A percentile compares a stretch with the other conserved stretches of the same genome.
phyloP scores from a whole-genome alignment of 192 early-diverging fungal genomes.

The Haplosporangium gracile region DNA sequence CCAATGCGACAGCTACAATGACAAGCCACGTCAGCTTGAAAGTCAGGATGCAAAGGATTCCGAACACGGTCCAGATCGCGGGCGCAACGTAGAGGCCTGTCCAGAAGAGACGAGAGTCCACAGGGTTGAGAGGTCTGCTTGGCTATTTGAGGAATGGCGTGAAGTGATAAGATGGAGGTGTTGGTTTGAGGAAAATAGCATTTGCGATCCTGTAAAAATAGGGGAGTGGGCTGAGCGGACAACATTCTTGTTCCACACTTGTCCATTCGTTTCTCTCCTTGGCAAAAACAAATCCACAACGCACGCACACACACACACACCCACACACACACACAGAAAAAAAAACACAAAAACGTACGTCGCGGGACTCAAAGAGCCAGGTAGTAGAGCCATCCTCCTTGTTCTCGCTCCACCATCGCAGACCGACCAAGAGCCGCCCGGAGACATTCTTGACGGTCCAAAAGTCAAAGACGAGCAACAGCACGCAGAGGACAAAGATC shows the following conservation, averaged over 20 bases:
- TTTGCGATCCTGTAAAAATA: neutral
- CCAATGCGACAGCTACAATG: constrained; percentile 87
- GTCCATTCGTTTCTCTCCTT: neutral
- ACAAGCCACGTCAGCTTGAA: constrained; percentile 87
- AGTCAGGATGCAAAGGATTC: constrained; percentile 80
- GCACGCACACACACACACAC: neutral
- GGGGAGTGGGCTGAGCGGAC: neutral
- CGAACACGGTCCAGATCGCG: constrained; percentile 85
- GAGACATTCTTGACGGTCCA: constrained; percentile 99
- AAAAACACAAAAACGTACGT: constrained; percentile 65
- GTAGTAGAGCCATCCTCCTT: constrained; percentile 93
- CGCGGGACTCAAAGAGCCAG: constrained; percentile 97
- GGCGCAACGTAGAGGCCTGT: constrained; percentile 88
- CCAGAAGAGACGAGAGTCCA: constrained; percentile 97
- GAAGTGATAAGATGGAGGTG: neutral
- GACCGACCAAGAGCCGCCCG: constrained; percentile 94
- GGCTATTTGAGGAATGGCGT: constrained; percentile 55
- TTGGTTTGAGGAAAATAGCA: neutral
- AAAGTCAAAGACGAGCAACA: constrained; percentile 96
- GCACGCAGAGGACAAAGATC: constrained; percentile 91
- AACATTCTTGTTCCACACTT: neutral
- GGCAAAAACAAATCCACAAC: neutral
- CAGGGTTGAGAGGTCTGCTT: constrained; percentile 79
- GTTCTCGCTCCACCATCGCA: constrained; percentile 99
- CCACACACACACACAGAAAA: neutral